Evolutionary conservation across 768 basidiomycete genomes (phyloP).

Genomic region (Boletus sensibilis): DNA sequence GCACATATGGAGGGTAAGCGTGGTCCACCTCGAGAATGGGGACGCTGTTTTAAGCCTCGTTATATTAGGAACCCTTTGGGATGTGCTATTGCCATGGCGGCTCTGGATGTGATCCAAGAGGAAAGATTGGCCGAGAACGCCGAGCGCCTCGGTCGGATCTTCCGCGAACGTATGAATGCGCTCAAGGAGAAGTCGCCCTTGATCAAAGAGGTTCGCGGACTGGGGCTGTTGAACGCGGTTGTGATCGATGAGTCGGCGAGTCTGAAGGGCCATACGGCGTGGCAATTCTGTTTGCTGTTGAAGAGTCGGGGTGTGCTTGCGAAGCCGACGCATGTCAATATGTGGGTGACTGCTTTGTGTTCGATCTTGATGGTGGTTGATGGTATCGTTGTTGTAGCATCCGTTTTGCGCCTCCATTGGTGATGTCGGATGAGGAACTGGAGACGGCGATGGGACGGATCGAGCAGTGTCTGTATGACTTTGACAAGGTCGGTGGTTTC

Average conservation of each 20-base stretch:
- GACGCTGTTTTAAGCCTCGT: not conserved
- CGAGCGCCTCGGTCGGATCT: conserved; percentile 70
- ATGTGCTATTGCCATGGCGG: conserved; percentile 93
- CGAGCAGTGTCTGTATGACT: conserved; percentile 70
- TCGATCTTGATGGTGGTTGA: not conserved
- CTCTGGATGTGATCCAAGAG: conserved; percentile 85
- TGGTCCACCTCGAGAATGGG: not conserved
- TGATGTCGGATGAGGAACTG: conserved; percentile 88
- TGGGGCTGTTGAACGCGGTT: conserved; percentile 88
- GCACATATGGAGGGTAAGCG: conserved; percentile 87
- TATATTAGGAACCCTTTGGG: conserved; percentile 80
- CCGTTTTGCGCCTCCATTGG: conserved; percentile 93
- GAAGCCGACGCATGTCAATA: conserved; percentile 94
- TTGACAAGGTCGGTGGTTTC: conserved; percentile 62
- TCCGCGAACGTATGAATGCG: conserved; percentile 62
- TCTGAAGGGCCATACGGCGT: conserved; percentile 77
- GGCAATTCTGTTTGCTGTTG: conserved; percentile 92
- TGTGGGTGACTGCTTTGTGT: conserved; percentile 50
- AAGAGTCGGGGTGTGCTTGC: conserved; percentile 91
- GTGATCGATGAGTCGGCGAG: conserved; percentile 87
- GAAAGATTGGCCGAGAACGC: conserved; percentile 87
- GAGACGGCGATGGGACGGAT: conserved; percentile 73
- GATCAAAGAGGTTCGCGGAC: conserved; percentile 77
- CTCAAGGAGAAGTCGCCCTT: conserved; percentile 59
- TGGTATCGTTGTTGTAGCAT: conserved; percentile 51